A percentile compares a stretch with the other conserved stretches of the same genome.
Conservation (phyloP, 1,139 yeast genomes). For the Geotrichum australiense region DNA sequence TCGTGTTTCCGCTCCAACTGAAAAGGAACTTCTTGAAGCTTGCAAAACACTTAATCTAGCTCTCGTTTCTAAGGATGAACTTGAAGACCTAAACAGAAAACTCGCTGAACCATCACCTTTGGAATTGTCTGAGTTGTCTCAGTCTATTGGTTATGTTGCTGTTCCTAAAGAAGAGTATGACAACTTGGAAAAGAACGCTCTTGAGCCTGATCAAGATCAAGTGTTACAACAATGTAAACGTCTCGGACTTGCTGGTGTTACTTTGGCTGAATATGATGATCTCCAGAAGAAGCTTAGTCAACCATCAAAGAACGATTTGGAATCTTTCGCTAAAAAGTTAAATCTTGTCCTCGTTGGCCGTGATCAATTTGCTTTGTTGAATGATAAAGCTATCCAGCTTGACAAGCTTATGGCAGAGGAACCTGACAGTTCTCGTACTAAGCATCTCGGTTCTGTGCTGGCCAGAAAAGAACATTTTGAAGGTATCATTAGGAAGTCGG, state of each 20-base stretch:
- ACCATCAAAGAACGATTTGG: constrained; percentile 36
- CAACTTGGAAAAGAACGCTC: constrained; percentile 24
- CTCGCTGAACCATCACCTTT: constrained; percentile 26
- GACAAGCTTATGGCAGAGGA: constrained; percentile 9
- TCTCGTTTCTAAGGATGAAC: constrained; percentile 28
- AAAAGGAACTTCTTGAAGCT: constrained; percentile 10
- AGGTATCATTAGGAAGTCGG: constrained; percentile 25
- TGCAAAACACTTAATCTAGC: constrained; percentile 33
- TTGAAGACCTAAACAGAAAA: constrained; percentile 22
- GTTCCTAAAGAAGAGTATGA: constrained; percentile 35
- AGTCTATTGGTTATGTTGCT: constrained; percentile 36
- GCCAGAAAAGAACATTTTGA: constrained; percentile 35
- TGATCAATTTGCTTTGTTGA: constrained; percentile 36
- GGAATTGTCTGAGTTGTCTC: constrained; percentile 34
- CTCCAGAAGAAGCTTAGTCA: constrained; percentile 14
- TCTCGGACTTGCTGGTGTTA: constrained; percentile 27
- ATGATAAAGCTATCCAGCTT: constrained; percentile 14
- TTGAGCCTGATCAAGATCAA: constrained; percentile 26
- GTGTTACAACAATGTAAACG: constrained; percentile 28
- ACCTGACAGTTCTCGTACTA: constrained; percentile 14
- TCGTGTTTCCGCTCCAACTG: constrained; percentile 12
- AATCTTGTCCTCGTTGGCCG: constrained; percentile 45
- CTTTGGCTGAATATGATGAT: constrained; percentile 25
- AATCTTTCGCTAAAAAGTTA: constrained; percentile 43
- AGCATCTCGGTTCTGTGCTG: constrained; percentile 29